Evolutionary conservation across 768 basidiomycete species (phyloP), one percentile per base, ranked within the genome.

Genomic region (Pleurotus salmoneostramineus): DNA sequence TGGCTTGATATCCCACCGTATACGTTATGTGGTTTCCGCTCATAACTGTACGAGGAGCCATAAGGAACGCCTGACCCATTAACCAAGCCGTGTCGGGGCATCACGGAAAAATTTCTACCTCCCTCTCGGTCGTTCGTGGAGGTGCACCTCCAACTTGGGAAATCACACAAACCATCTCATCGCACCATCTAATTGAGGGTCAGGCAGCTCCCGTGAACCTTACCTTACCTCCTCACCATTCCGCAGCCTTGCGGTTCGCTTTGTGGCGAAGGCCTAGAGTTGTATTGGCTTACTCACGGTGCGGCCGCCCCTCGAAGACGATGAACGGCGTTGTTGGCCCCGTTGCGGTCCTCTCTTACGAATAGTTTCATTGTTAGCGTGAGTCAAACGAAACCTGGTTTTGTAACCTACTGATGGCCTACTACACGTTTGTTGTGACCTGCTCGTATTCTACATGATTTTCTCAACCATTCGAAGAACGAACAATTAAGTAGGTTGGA

Each of bases 241-340:
- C 21, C 21, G 21, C 21, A 27, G 21, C 21, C 21, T 27, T 27
- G 21, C 21, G 21, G 21, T 27, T 27, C 21, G 21, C 21, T 27
- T 27, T 43, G 15, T 7, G 27, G 36, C 12, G 14, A 15, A 43
- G 40, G 17, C 40, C 27, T 10, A 5, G 15, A 43, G 21, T 32
- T 36, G 32, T 43, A 21, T 27, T 33, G 8, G 17, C 15, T 21
- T 54, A 40, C 27, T 37, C 40, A 32, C 37, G 36, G 36, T 43
- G 52, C 52, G 52, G 40, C 52, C 40, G 40, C 52, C 52, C 52
- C 10, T 7, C 50, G 50, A 52, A 47, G 45, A 8, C 21, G 21
- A 15, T 55, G 44, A 17, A 45, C 6, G 14, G 14, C 44, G 27
- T 42, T 21, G 17, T 55, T 40, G 52, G 36, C 15, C 50, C 40